phyloP scores from a whole-genome alignment of 2,329 filamentous ascomycete genomes.

The Talaromyces sp. region DNA sequence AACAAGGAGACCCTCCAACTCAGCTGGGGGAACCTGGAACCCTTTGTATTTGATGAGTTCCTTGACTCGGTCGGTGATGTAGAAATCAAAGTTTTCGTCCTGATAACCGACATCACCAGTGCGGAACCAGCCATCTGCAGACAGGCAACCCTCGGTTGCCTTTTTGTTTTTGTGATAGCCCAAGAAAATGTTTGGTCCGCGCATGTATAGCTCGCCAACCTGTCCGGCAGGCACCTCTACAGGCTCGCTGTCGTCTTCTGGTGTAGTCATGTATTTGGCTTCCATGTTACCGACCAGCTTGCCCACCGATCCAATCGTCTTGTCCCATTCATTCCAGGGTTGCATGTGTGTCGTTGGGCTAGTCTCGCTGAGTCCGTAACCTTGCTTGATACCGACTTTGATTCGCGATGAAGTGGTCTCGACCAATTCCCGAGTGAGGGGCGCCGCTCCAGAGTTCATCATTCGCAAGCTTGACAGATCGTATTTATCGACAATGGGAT shows the following conservation, averaged over 20 bases:
- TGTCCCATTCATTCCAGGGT: slow-evolving; percentile 70
- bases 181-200: slow-evolving; percentile 60
- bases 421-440: slow-evolving; percentile 74
- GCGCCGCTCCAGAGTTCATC: slow-evolving; percentile 84
- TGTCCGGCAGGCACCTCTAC: slow-evolving; percentile 59
- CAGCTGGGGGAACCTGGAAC: slow-evolving; percentile 66
- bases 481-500: slow-evolving; percentile 73
- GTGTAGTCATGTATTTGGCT: slow-evolving; percentile 68
- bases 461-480: slow-evolving; percentile 74
- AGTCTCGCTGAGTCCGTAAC: slow-evolving; percentile 86
- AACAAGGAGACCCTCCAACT: slow-evolving; percentile 55
- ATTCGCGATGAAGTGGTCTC: slow-evolving; percentile 70
- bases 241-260: slow-evolving; percentile 45
- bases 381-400: slow-evolving; percentile 80
- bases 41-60: slow-evolving; percentile 62
- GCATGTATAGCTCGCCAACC: slow-evolving; percentile 65
- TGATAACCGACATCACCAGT: slow-evolving; percentile 83
- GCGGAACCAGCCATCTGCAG: slow-evolving; percentile 75
- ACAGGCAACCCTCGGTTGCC: slow-evolving; percentile 54
- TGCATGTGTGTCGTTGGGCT: slow-evolving; percentile 74
- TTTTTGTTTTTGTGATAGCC: slow-evolving; percentile 58
- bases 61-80: slow-evolving; percentile 82
- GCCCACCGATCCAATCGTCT: slow-evolving; percentile 72
- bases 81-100: slow-evolving; percentile 75
- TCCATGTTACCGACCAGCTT: slow-evolving; percentile 72